Conservation (phyloP, 2,329 filamentous ascomycete species). For the Curvularia sp. region DNA sequence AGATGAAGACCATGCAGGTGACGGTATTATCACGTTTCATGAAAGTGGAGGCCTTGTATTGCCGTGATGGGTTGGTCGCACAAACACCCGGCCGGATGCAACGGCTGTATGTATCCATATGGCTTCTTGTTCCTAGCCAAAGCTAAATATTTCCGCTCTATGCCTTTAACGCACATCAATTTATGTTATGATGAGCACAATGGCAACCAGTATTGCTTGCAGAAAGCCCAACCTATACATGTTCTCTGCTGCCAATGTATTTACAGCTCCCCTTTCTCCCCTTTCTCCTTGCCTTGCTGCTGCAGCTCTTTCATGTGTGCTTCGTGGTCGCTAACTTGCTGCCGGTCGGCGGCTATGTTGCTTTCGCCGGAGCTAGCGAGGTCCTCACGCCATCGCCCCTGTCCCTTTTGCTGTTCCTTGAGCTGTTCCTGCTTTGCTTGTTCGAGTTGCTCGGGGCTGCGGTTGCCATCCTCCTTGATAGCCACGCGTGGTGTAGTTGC, state of each 20-base stretch:
- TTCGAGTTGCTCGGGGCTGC: constrained; percentile 52
- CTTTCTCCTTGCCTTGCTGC: constrained; percentile 53
- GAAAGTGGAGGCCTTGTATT: background rate
- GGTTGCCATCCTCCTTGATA: constrained; percentile 53
- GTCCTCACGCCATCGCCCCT: constrained; percentile 55
- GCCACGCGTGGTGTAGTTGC: constrained; percentile 39
- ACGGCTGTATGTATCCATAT: constrained; percentile 1
- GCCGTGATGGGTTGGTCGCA: background rate
- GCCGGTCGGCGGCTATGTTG: constrained; percentile 53
- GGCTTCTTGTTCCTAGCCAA: background rate
- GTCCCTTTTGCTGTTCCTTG: constrained; percentile 53
- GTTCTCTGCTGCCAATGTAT: background rate
- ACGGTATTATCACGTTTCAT: background rate
- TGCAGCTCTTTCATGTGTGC: constrained; percentile 56
- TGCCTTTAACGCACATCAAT: background rate
- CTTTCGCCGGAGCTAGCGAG: constrained; percentile 53
- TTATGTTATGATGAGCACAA: background rate
- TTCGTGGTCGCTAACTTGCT: constrained; percentile 54
- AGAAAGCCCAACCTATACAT: background rate
- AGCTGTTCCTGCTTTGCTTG: constrained; percentile 55
- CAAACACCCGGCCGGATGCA: background rate
- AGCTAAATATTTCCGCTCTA: background rate
- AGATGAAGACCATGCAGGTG: background rate
- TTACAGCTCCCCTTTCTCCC: constrained; percentile 48
- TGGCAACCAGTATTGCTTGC: background rate